Evolutionary conservation across 1,284 basidiomycete species (phyloP), one percentile per base, ranked within the genome.

Genomic region (Moesziomyces parantarcticus): DNA sequence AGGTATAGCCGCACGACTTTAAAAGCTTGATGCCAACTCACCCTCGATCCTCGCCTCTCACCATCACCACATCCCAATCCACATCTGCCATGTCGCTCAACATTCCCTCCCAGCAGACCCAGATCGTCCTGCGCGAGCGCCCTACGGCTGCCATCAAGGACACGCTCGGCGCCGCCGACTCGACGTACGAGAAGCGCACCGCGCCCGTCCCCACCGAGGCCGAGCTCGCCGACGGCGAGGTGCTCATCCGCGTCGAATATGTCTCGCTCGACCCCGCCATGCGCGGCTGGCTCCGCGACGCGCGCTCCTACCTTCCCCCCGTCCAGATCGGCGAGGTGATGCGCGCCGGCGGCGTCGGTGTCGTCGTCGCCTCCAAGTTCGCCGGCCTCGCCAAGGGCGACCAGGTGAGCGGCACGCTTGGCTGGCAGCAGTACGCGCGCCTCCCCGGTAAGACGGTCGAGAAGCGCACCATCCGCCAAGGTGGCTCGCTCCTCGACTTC

Each of bases 281-380:
- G 92, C 88, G 93, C 36, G 90, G 89, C 11, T 95, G 91, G 88
- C 80, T 96, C 52, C 88, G 88, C 62, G 91, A 93, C 80, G 82
- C 79, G 20, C 87, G 77, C 29, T 80, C 80, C 23, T 87, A 87
- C 74, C 76, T 87, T 34, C 84, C 84, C 4, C 86, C 87, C 9
- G 92, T 95, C 11, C 85, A 92, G 84, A 90, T 95, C 65, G 92
- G 92, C 23, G 92, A 90, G 83, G 89, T 89, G 25, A 87, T 96
- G 93, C 88, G 93, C 25, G 89, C 91, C 0, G 70, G 75, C 3
- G 91, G 89, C 4, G 84, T 95, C 20, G 93, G 90, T 26, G 87
- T 88, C 23, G 89, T 96, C 23, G 81, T 92, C 3, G 60, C 56
- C 13, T 73, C 69, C 64, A 76, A 71, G 45, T 73, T 88, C 20